phyloP scores from a whole-genome alignment of 768 basidiomycete genomes.

The Tricholoma hemisulphureum region DNA sequence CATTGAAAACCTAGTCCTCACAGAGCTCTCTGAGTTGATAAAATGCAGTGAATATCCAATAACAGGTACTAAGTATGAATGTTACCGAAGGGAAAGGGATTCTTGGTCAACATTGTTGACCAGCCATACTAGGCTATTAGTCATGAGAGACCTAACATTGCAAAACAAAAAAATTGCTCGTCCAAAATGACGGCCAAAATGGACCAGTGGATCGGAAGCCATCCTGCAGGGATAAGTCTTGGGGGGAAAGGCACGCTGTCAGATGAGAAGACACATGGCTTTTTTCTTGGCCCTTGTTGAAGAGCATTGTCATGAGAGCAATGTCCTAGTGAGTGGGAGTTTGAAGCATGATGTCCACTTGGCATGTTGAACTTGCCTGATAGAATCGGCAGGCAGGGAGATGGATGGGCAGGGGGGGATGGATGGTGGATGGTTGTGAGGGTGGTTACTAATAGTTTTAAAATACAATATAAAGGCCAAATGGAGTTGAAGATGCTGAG shows the following conservation, averaged over 20 bases:
- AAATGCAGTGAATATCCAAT: no score
- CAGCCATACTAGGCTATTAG: neutral
- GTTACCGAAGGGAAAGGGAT: neutral
- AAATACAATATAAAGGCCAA: no score
- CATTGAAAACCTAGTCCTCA: neutral
- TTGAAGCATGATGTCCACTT: no score
- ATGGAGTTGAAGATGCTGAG: no score
- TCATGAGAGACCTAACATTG: neutral
- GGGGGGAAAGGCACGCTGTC: no score
- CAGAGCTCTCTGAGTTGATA: neutral
- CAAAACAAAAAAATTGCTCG: neutral
- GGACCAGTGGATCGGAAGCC: neutral
- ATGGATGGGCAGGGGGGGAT: no score
- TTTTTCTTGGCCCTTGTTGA: neutral
- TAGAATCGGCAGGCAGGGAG: no score
- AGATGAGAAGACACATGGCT: neutral
- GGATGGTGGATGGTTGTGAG: no score
- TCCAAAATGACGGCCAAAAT: constrained; percentile 3
- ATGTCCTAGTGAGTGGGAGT: neutral
- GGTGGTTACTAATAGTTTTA: no score
- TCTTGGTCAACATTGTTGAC: neutral
- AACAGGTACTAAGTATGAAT: no score
- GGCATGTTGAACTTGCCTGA: no score
- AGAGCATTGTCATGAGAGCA: neutral
- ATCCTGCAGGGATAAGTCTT: neutral